Conservation (phyloP, 2,329 filamentous ascomycete species). For the Alternaria atra region DNA sequence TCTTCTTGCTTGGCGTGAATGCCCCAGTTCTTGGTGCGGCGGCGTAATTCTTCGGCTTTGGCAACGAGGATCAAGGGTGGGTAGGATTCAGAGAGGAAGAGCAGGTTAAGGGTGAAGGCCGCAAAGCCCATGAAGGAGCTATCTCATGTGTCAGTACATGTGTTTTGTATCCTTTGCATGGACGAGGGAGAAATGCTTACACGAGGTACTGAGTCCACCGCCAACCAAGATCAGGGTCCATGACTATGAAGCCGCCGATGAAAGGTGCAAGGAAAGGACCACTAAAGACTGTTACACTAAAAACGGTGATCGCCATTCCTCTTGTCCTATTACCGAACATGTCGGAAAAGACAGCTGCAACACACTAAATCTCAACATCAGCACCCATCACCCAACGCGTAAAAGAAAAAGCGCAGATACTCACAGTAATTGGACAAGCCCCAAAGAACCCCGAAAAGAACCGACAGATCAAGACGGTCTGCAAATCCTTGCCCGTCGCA, state of each 20-base stretch:
- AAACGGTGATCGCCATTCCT: slow-evolving; percentile 58
- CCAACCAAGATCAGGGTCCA: slow-evolving; percentile 61
- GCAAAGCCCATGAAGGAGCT: slow-evolving; percentile 62
- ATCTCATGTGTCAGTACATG: background rate
- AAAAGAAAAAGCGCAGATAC: background rate
- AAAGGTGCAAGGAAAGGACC: slow-evolving; percentile 64
- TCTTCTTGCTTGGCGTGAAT: slow-evolving; percentile 67
- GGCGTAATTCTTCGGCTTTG: slow-evolving; percentile 64
- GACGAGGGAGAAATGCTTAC: slow-evolving; percentile 16
- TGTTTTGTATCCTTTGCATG: background rate
- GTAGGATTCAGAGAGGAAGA: slow-evolving; percentile 67
- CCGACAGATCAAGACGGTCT: slow-evolving; percentile 62
- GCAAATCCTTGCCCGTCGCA: slow-evolving; percentile 61
- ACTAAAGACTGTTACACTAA: slow-evolving; percentile 61
- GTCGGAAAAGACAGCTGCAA: slow-evolving; percentile 65
- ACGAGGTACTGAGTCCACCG: slow-evolving; percentile 65
- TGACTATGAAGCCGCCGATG: slow-evolving; percentile 64
- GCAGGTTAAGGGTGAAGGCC: slow-evolving; percentile 59
- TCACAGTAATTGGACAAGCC: slow-evolving; percentile 63
- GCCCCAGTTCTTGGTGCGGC: slow-evolving; percentile 68
- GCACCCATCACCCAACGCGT: background rate
- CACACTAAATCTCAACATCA: slow-evolving; percentile 37
- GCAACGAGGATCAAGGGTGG: slow-evolving; percentile 65
- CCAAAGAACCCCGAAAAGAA: slow-evolving; percentile 65
- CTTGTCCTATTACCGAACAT: slow-evolving; percentile 60